A percentile compares a stretch with the other conserved stretches of the same genome.
Evolutionary conservation across 306 rosid species (phyloP).

Genomic region (Canavalia gladiata): DNA sequence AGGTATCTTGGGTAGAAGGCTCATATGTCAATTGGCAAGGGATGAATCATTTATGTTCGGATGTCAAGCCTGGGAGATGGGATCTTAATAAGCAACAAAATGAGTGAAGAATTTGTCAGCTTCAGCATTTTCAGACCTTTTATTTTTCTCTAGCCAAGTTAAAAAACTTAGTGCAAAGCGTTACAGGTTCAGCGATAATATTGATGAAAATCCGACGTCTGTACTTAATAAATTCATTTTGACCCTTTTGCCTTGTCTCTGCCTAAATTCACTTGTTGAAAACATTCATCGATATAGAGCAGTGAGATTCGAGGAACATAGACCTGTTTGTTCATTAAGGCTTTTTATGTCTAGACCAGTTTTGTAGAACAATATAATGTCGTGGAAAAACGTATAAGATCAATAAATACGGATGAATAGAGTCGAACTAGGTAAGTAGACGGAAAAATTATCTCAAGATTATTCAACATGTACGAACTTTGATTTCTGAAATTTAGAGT

Average conservation of each 20-base stretch:
- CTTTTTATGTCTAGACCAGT: not conserved
- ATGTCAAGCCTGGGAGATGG: constrained; percentile 36
- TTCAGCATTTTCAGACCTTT: constrained; percentile 30
- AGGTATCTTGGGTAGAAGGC: constrained; percentile 22
- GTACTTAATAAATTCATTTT: constrained; percentile 38
- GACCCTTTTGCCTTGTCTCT: constrained; percentile 25
- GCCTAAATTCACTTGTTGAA: constrained; percentile 6
- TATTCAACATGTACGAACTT: not conserved
- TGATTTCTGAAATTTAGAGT: not conserved
- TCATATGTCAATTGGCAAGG: constrained; percentile 39
- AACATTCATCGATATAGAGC: constrained; percentile 25
- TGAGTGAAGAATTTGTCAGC: constrained; percentile 37
- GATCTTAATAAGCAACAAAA: constrained; percentile 8
- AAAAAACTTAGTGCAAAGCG: constrained; percentile 7
- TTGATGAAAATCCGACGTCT: constrained; percentile 19
- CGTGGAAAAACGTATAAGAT: not conserved
- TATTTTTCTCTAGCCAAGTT: constrained; percentile 23
- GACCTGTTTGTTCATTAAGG: not conserved
- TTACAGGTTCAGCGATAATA: constrained; percentile 16
- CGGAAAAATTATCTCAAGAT: too few relatives aligned
- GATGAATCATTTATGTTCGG: constrained; percentile 38
- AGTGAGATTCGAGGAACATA: constrained; percentile 5
- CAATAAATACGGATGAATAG: too few relatives aligned
- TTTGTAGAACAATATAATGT: constrained; percentile 6
- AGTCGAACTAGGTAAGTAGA: too few relatives aligned